Conservation (phyloP, 2,329 filamentous ascomycete species). For the Didymella pomorum region DNA sequence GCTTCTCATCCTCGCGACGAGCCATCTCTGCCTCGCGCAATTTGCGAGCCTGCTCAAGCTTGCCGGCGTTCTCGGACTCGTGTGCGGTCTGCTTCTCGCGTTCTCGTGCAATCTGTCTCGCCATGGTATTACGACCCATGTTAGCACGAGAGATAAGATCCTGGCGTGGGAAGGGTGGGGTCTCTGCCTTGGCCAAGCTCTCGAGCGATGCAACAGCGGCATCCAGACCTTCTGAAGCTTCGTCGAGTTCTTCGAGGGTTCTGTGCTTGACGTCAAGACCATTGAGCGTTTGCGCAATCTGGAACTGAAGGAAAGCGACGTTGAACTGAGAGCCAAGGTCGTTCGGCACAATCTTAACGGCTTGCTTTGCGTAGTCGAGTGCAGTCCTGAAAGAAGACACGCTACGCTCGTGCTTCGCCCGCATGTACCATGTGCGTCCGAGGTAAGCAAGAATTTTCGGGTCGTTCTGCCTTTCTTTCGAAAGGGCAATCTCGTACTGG, state of each 20-base stretch:
- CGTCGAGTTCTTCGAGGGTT: constrained; percentile 79
- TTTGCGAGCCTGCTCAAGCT: constrained; percentile 80
- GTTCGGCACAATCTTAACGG: constrained; percentile 78
- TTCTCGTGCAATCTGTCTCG: constrained; percentile 86
- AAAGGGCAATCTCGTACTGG: constrained; percentile 83
- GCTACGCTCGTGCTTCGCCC: constrained; percentile 73
- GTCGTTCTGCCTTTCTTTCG: constrained; percentile 80
- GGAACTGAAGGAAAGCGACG: constrained; percentile 95
- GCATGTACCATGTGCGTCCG: constrained; percentile 85
- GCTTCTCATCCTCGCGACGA: constrained; percentile 78
- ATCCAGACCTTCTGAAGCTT: constrained; percentile 81
- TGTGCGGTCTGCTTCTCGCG: constrained; percentile 87
- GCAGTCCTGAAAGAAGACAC: constrained; percentile 69
- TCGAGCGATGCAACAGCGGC: constrained; percentile 78
- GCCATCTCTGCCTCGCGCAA: constrained; percentile 81
- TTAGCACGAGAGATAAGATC: constrained; percentile 95
- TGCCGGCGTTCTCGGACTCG: constrained; percentile 90
- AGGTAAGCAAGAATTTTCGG: constrained; percentile 83
- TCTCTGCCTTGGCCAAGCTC: constrained; percentile 66
- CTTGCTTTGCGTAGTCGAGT: constrained; percentile 71
- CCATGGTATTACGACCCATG: constrained; percentile 96
- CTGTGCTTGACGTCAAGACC: constrained; percentile 77
- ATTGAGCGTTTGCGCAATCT: constrained; percentile 84
- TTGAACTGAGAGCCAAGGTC: constrained; percentile 96
- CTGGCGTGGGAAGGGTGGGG: constrained; percentile 85